Conservation (phyloP, 2,329 filamentous ascomycete species). For the Myriosclerotinia duriaeana region DNA sequence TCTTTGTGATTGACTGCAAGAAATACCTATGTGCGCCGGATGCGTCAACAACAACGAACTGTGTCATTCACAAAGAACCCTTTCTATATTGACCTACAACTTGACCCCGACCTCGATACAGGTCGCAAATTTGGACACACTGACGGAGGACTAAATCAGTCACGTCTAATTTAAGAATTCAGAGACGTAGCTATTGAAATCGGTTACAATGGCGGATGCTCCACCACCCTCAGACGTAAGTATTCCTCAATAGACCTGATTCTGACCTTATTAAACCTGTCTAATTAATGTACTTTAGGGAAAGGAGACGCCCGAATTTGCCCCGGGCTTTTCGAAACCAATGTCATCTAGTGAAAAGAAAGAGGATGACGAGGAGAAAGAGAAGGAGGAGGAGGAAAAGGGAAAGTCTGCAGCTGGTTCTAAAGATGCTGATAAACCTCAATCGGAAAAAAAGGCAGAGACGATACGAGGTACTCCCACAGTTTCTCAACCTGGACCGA, state of each 20-base stretch:
- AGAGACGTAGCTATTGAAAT: background rate
- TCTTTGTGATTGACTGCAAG: background rate
- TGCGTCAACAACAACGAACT: constrained; percentile 12
- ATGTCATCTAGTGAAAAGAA: background rate
- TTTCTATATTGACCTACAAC: background rate
- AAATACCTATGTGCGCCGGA: background rate
- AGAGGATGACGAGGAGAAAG: background rate
- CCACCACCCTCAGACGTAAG: background rate
- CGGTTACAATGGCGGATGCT: background rate
- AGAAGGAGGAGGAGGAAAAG: too few species aligned
- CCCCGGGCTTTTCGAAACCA: background rate
- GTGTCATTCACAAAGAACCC: background rate
- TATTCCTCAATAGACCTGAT: background rate
- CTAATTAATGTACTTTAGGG: background rate
- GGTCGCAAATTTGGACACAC: background rate
- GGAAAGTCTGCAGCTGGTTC: background rate
- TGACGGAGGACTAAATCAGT: background rate
- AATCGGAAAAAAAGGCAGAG: background rate
- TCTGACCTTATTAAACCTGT: background rate
- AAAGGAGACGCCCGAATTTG: background rate
- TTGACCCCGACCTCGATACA: background rate
- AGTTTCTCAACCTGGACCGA: background rate
- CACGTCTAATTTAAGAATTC: background rate
- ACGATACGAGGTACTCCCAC: constrained; percentile 13
- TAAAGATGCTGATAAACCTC: too few species aligned